Evolutionary conservation across 257 asterid species (phyloP).

Genomic region (Handroanthus guayacan): DNA sequence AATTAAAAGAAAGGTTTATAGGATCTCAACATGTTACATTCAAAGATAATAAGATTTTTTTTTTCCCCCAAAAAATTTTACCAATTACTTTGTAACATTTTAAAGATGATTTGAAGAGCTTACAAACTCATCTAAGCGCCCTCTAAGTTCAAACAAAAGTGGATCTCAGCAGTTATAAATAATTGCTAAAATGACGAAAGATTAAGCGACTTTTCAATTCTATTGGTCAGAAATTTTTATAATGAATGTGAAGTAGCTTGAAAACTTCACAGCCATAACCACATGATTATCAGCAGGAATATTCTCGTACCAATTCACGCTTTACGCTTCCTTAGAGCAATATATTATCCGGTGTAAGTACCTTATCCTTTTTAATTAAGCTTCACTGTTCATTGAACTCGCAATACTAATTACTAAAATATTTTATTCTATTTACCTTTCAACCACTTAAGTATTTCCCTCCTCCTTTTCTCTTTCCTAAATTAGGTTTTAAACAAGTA

Average conservation of each 20-base stretch:
- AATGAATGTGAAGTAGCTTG: conserved; percentile 38
- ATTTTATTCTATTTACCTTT: background rate
- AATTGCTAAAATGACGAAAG: background rate
- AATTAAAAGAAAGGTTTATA: no score
- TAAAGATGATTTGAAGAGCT: no score
- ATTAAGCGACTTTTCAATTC: background rate
- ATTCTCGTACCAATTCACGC: conserved; percentile 26
- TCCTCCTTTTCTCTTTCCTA: background rate
- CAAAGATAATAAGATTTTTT: no score
- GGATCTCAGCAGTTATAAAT: background rate
- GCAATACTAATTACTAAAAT: conserved; percentile 27
- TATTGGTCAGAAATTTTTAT: background rate
- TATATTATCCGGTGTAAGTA: conserved; percentile 29
- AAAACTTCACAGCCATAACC: conserved; percentile 41
- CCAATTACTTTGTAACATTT: no score
- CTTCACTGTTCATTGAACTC: conserved; percentile 41
- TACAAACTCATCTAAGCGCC: no score
- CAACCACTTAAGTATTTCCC: no score
- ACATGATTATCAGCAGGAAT: conserved; percentile 34
- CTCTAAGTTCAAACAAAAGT: background rate
- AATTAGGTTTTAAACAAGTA: background rate
- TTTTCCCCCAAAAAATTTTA: no score
- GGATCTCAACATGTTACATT: no score
- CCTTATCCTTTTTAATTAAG: conserved; percentile 33
- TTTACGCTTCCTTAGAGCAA: conserved; percentile 39